Conservation (phyloP, 2,329 filamentous ascomycete genomes). For the Penicillium italicum region DNA sequence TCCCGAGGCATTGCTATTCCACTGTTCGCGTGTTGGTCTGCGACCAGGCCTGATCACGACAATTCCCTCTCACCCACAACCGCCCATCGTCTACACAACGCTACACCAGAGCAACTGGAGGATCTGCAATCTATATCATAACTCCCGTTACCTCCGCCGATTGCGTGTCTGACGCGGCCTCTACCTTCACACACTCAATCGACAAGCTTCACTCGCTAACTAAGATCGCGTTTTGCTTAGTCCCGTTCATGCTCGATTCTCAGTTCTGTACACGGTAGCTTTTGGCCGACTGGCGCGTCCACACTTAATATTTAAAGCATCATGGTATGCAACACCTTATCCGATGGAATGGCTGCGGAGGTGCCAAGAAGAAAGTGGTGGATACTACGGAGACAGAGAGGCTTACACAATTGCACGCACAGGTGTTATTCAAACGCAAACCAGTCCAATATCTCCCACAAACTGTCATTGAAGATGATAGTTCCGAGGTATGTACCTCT, state of each 20-base stretch:
- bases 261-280: constrained; percentile 11
- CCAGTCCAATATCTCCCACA: constrained; percentile 77
- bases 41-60: constrained; percentile 7
- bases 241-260: constrained; percentile 17
- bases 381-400: constrained; percentile 1
- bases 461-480: constrained; percentile 72
- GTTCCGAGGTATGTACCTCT: constrained; percentile 65
- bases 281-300: constrained; percentile 29
- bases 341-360: not conserved
- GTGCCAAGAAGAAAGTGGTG: not conserved
- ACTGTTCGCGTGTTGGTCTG: constrained; percentile 3
- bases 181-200: not conserved
- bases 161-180: constrained; percentile 1
- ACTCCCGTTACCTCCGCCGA: not conserved
- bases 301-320: constrained; percentile 17
- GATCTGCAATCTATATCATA: not conserved
- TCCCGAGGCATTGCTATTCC: not conserved
- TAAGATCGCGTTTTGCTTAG: constrained; percentile 16
- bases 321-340: constrained; percentile 31
- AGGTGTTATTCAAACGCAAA: constrained; percentile 97
- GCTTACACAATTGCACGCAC: constrained; percentile 20
- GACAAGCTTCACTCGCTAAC: constrained; percentile 15
- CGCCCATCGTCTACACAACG: not conserved
- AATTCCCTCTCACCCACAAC: not conserved
- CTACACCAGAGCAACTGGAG: not conserved